These are phyloP conservation scores for Rhizopogon rudus DNA, from an alignment of 768 basidiomycete genomes.

Conservation along the genomic window DNA sequence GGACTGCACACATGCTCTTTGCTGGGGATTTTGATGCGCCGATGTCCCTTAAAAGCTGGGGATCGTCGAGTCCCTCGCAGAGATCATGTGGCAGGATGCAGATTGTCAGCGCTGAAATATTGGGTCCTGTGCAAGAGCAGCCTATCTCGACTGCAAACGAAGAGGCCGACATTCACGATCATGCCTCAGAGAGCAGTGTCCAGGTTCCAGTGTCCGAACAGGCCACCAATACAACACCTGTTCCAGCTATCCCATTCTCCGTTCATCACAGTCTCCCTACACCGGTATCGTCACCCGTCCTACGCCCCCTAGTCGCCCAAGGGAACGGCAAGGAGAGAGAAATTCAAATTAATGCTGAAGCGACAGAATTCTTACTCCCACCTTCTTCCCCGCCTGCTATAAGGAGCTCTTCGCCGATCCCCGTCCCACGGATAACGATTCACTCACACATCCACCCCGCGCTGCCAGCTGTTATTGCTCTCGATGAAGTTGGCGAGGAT, in stretches of 20 bases:
- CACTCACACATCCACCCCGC: neutral
- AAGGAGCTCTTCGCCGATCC: neutral
- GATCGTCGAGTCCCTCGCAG: constrained; percentile 10
- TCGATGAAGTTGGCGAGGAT: neutral
- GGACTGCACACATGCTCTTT: constrained; percentile 55
- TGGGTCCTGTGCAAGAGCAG: neutral
- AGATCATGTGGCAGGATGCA: neutral
- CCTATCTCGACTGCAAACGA: neutral
- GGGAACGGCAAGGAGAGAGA: constrained; percentile 5
- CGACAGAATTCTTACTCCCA: neutral
- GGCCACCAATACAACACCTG: neutral
- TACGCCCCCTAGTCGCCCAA: neutral
- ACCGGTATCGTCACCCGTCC: constrained; percentile 20
- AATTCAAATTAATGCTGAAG: neutral
- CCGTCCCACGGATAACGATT: neutral
- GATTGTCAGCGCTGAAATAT: neutral
- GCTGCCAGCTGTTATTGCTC: too few relatives aligned
- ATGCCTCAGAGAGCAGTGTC: neutral
- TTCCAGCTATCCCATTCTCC: neutral
- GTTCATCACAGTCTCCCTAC: constrained; percentile 11
- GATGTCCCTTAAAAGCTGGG: constrained; percentile 10
- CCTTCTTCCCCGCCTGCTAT: neutral
- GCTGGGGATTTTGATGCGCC: constrained; percentile 27
- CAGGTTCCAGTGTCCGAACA: neutral
- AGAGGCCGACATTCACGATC: neutral